Conservation (phyloP, 805 yeast species). For the Debaryomyces maramus region DNA sequence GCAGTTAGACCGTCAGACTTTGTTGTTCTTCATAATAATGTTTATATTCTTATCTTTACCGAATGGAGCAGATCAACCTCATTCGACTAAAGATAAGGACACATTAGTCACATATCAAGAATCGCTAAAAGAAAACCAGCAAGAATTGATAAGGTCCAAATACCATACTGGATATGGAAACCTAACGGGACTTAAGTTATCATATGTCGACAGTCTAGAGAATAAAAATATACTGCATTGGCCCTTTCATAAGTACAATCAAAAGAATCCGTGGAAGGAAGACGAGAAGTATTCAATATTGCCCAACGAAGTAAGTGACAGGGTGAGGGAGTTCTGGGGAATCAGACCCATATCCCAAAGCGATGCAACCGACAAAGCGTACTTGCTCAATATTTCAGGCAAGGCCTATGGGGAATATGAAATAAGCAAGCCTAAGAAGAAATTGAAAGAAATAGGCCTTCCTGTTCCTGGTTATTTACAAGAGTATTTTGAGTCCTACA, state of each 20-base stretch:
- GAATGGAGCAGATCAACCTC: conserved; percentile 29
- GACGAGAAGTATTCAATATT: conserved; percentile 55
- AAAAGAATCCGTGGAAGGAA: conserved; percentile 46
- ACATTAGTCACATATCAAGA: conserved; percentile 26
- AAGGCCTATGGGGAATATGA: conserved; percentile 33
- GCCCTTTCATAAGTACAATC: conserved; percentile 51
- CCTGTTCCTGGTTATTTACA: conserved; percentile 30
- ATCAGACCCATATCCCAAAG: conserved; percentile 11
- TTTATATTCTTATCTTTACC: conserved; percentile 35
- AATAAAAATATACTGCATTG: conserved; percentile 50
- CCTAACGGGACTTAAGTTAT: conserved; percentile 67
- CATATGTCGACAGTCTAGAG: conserved; percentile 57
- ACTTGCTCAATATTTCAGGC: conserved; percentile 38
- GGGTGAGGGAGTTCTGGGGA: conserved; percentile 58
- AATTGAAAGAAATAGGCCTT: conserved; percentile 11
- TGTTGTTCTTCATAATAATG: conserved; percentile 35
- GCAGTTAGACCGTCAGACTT: conserved; percentile 34
- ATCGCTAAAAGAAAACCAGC: conserved; percentile 17
- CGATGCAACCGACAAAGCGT: conserved; percentile 16
- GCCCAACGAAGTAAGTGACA: conserved; percentile 55
- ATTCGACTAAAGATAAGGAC: conserved; percentile 23
- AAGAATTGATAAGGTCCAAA: conserved; percentile 36
- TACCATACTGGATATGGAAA: conserved; percentile 62
- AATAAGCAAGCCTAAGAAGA: conserved; percentile 5
- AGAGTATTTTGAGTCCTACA: conserved; percentile 27